These are phyloP conservation scores for Pythium folliculosum DNA, from an alignment of 352 stramenopile genomes.

Conservation along the genomic window DNA sequence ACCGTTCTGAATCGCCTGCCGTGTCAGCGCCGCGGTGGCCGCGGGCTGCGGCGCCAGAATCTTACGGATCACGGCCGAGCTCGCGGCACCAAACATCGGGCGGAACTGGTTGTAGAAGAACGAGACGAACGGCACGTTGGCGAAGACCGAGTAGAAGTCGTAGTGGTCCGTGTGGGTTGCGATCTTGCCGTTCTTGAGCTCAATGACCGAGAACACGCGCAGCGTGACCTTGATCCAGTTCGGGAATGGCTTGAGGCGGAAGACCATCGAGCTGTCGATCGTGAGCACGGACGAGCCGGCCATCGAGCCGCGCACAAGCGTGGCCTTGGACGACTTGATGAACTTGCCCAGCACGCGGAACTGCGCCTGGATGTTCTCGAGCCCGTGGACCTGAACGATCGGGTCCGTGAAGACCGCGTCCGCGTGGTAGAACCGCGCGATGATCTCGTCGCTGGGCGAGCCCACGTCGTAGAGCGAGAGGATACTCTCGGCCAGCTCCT, in stretches of 20 bases:
- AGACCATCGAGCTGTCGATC: constrained; percentile 79
- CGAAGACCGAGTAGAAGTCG: constrained; percentile 81
- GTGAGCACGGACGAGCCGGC: constrained; percentile 74
- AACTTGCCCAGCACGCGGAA: constrained; percentile 81
- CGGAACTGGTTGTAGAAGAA: constrained; percentile 85
- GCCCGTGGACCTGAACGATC: constrained; percentile 65
- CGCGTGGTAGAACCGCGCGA: constrained; percentile 75
- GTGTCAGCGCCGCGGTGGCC: constrained; percentile 12
- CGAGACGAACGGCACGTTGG: constrained; percentile 73
- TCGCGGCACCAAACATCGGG: constrained; percentile 66
- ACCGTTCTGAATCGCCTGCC: constrained; percentile 13
- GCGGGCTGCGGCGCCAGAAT: constrained; percentile 39
- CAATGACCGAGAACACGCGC: constrained; percentile 80
- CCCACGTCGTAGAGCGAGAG: constrained; percentile 85
- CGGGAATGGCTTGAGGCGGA: constrained; percentile 73
- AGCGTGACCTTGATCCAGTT: constrained; percentile 73
- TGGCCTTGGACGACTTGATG: constrained; percentile 74
- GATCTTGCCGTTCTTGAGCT: constrained; percentile 82
- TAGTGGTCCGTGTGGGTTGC: constrained; percentile 84
- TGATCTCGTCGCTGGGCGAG: constrained; percentile 59
- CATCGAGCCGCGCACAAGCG: constrained; percentile 83
- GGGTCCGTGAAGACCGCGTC: constrained; percentile 83
- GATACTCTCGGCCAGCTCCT: constrained; percentile 78
- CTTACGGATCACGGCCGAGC: constrained; percentile 71
- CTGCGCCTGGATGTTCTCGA: constrained; percentile 86